Base-by-base conservation (phyloP, 495 filamentous ascomycete species). In the Hypoxylon perforatum region DNA sequence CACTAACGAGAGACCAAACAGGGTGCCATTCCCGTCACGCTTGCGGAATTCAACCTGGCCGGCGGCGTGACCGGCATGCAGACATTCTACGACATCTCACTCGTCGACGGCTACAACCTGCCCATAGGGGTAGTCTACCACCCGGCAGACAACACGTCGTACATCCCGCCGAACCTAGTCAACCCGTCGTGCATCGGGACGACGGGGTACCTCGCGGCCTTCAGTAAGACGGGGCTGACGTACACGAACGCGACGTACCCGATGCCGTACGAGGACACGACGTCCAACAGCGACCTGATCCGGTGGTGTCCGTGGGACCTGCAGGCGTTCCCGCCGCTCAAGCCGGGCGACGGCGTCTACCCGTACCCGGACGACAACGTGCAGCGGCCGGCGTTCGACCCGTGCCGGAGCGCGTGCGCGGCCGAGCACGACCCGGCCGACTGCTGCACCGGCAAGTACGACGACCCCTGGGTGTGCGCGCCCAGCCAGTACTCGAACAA, bases 71-170 rank as follows among this genome's bases (percentile, higher is more conserved):
- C 77, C 30, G 79, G 81, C 55, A 80, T 77, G 11, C 86, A 92
- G 70, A 89, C 86, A 4, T 94, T 90, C 75, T 93, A 93, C 75
- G 92, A 94, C 75, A 90, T 94, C 61, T 92, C 90, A 33, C 84
- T 94, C 33, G 91, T 94, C 23, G 91, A 94, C 73, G 91, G 92
- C 39, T 93, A 94, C 82, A 93, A 94, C 74, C 76, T 94, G 8
- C 90, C 90, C 6, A 65, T 94, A 52, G 88, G 80, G 23, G 87
- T 94, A 57, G 78, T 89, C 53, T 88, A 82, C 71, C 79, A 84
- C 46, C 88, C 80, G 25, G 81, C 78, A 19, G 71, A 80, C 25
- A 86, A 89, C 72, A 76, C 79, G 8, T 79, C 76, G 11, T 82
- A 83, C 62, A 85, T 92, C 61, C 88, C 89, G 12, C 88, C 88